A percentile compares a stretch with the other conserved stretches of the same genome.
These are phyloP conservation scores for Neonectria neomacrospora DNA, from an alignment of 2,329 filamentous ascomycete genomes.

Conservation along the genomic window DNA sequence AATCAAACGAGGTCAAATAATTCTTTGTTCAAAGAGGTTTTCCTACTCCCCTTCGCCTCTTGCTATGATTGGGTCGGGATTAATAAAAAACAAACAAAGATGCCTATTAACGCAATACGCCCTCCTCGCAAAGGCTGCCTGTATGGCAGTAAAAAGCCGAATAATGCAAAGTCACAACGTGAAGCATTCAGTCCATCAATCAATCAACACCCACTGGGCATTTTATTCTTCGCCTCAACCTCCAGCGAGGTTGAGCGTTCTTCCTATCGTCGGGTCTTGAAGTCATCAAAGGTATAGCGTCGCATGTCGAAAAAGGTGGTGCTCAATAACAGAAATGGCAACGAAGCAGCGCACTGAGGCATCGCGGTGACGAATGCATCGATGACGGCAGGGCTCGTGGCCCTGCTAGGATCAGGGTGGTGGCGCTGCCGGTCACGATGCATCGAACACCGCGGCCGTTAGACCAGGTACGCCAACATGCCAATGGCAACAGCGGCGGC, in stretches of 20 bases:
- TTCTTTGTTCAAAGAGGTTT: slow-evolving; percentile 44
- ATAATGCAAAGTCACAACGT: slow-evolving; percentile 28
- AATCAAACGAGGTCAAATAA: slow-evolving; percentile 23
- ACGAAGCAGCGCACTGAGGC: slow-evolving; percentile 47
- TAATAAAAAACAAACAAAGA: slow-evolving; percentile 43
- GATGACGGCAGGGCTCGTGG: slow-evolving; percentile 29
- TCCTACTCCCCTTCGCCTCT: slow-evolving; percentile 52
- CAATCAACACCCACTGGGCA: slow-evolving; percentile 35
- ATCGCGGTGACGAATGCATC: slow-evolving; percentile 24
- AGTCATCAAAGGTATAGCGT: slow-evolving; percentile 45
- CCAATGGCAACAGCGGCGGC: slow-evolving; percentile 62
- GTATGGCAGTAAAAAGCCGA: slow-evolving; percentile 15
- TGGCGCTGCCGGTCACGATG: slow-evolving; percentile 32
- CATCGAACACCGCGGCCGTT: slow-evolving; percentile 40
- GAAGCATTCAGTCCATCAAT: slow-evolving; percentile 33
- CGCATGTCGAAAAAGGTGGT: slow-evolving; percentile 45
- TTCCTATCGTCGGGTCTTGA: slow-evolving; percentile 41
- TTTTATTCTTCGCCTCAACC: slow-evolving; percentile 36
- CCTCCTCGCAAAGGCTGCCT: slow-evolving; percentile 20
- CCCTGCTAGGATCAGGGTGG: slow-evolving; percentile 33
- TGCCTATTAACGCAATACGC: slow-evolving; percentile 35
- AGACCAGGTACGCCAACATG: slow-evolving; percentile 64
- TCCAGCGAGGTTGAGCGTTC: slow-evolving; percentile 23
- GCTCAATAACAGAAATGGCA: slow-evolving; percentile 47
- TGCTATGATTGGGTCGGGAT: slow-evolving; percentile 48